These are phyloP conservation scores for Peniophora sp. DNA, from an alignment of 1,284 basidiomycete species.

Conservation along the genomic window DNA sequence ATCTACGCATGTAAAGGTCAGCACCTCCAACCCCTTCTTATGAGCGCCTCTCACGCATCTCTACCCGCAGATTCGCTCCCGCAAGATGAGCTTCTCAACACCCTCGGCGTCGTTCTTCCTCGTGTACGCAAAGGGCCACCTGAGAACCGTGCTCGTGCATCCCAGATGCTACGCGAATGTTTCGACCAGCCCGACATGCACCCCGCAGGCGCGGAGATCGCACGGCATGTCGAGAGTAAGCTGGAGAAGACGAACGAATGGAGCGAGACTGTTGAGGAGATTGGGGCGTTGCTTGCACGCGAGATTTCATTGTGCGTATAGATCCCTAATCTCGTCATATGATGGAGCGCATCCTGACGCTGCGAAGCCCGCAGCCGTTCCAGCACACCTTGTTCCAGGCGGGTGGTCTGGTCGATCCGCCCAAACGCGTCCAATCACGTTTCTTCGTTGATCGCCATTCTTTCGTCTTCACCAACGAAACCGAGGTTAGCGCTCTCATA, in stretches of 20 bases:
- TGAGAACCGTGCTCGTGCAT: constrained; percentile 28
- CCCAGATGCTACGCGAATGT: constrained; percentile 42
- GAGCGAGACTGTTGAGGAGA: constrained; percentile 41
- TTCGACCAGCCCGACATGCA: constrained; percentile 22
- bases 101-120: constrained; percentile 52
- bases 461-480: constrained; percentile 42
- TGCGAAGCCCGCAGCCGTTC: constrained; percentile 55
- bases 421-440: constrained; percentile 29
- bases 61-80: constrained; percentile 46
- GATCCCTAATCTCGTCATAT: neutral
- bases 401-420: constrained; percentile 24
- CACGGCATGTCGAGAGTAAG: constrained; percentile 33
- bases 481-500: constrained; percentile 21
- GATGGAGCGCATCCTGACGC: neutral
- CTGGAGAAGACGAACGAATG: constrained; percentile 32
- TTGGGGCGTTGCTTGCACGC: constrained; percentile 40
- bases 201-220: constrained; percentile 22
- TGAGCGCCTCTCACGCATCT: neutral
- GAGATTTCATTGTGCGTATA: constrained; percentile 41
- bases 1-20: constrained; percentile 12
- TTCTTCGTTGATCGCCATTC: constrained; percentile 44
- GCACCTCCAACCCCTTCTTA: neutral
- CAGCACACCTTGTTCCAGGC: constrained; percentile 31
- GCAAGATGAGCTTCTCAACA: constrained; percentile 45
- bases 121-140: constrained; percentile 22